These are phyloP conservation scores for Edaphochlamys debaryana DNA, from an alignment of 139 green algal species.

Conservation along the genomic window DNA sequence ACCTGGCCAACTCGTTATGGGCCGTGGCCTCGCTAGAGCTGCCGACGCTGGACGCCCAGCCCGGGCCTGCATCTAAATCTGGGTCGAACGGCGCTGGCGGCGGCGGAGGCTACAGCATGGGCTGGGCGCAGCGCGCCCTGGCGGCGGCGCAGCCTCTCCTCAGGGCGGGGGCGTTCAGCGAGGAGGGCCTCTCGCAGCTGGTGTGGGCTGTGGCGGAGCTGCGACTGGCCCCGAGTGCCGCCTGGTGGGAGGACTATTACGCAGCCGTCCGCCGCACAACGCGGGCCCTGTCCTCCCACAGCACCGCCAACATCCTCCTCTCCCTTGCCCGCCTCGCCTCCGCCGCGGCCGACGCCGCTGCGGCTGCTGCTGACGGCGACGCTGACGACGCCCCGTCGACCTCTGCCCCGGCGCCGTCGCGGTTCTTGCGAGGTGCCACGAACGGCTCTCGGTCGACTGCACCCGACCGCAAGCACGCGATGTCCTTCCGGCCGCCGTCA, in stretches of 20 bases:
- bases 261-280: not conserved
- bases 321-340: not conserved
- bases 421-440: too few relatives aligned
- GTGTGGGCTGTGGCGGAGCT: constrained; percentile 27
- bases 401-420: too few relatives aligned
- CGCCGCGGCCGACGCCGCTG: not conserved
- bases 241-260: not conserved
- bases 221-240: not conserved
- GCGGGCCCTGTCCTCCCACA: constrained; percentile 2
- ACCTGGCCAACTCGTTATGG: constrained; percentile 25
- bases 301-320: constrained; percentile 14
- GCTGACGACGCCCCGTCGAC: not conserved
- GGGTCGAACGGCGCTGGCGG: not conserved
- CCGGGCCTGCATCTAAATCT: too few relatives aligned
- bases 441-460: too few relatives aligned
- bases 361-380: not conserved
- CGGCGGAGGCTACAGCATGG: too few relatives aligned
- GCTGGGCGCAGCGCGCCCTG: not conserved
- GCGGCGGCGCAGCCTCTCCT: not conserved
- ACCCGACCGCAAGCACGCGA: too few relatives aligned
- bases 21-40: constrained; percentile 1
- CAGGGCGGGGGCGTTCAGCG: not conserved
- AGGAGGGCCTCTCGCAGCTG: constrained; percentile 32
- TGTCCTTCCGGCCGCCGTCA: not conserved
- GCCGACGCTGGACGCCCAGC: too few relatives aligned